Evolutionary conservation across 805 yeast genomes (phyloP).

Genomic region (Candida cerambycidarum): DNA sequence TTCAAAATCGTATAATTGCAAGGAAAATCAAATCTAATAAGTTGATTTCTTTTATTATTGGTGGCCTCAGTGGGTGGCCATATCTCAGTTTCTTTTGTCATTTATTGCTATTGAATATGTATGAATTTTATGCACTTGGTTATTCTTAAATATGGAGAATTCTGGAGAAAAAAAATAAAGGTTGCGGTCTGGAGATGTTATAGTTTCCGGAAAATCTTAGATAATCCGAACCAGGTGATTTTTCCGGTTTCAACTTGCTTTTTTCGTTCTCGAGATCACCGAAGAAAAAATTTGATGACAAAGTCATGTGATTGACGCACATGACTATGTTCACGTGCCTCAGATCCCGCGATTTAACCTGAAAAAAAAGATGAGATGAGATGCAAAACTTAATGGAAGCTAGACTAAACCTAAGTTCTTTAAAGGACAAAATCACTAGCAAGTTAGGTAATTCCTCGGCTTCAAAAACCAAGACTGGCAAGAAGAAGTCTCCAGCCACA

Average conservation of each 20-base stretch:
- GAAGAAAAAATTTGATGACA: no score
- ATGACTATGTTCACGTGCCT: background rate
- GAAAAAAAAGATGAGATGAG: conserved; percentile 8
- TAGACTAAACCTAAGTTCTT: conserved; percentile 50
- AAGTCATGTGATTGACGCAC: background rate
- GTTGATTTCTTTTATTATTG: conserved; percentile 13
- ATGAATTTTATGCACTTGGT: background rate
- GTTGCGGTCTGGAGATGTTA: conserved; percentile 6
- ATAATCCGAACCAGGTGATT: conserved; percentile 5
- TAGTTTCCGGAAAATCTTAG: conserved; percentile 7
- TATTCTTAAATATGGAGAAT: conserved; percentile 2
- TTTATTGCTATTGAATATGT: no score
- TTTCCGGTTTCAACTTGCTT: background rate
- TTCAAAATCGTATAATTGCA: conserved; percentile 36
- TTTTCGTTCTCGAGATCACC: no score
- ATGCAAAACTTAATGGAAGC: conserved; percentile 37
- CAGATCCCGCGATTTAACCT: background rate
- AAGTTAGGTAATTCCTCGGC: conserved; percentile 35
- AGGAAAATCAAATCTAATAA: conserved; percentile 18
- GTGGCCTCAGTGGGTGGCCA: conserved; percentile 27
- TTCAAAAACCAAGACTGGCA: conserved; percentile 1
- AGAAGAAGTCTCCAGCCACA: background rate
- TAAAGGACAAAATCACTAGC: conserved; percentile 62
- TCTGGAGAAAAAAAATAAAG: conserved; percentile 8
- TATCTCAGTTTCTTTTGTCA: background rate